A percentile compares a stretch with the other conserved stretches of the same genome.
Evolutionary conservation across 148 eudicot genomes (phyloP).

Genomic region (Drosera capensis): DNA sequence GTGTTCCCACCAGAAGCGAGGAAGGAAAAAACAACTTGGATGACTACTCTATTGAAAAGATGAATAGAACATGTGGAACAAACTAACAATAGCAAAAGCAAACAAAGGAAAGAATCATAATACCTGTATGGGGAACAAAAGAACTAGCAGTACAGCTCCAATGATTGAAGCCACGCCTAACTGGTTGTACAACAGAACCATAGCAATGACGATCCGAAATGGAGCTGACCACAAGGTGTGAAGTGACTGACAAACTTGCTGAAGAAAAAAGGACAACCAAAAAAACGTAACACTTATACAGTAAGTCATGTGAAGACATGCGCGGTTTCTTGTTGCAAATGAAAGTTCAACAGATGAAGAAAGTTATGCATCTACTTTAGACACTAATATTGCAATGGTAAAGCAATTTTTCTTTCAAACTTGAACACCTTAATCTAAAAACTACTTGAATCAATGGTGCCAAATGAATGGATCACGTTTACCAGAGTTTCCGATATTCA

Average conservation of each 20-base stretch:
- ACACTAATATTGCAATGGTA: no score
- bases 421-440: no score
- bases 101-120: neutral
- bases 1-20: neutral
- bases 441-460: no score
- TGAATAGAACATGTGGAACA: no score
- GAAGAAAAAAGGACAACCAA: slow-evolving; percentile 19
- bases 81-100: neutral
- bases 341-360: no score
- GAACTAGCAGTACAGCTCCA: slow-evolving; percentile 66
- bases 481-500: no score
- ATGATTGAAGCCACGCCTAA: slow-evolving; percentile 78
- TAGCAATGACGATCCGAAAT: slow-evolving; percentile 59
- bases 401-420: no score
- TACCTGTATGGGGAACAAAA: slow-evolving; percentile 83
- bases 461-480: no score
- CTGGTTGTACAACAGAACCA: slow-evolving; percentile 73
- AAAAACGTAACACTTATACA: neutral
- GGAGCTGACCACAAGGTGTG: slow-evolving; percentile 97
- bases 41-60: no score
- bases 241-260: slow-evolving; percentile 87
- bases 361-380: no score
- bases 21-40: neutral
- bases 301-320: no score
- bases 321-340: no score